Conservation (phyloP, 805 yeast species). For the Candida hispaniensis region DNA sequence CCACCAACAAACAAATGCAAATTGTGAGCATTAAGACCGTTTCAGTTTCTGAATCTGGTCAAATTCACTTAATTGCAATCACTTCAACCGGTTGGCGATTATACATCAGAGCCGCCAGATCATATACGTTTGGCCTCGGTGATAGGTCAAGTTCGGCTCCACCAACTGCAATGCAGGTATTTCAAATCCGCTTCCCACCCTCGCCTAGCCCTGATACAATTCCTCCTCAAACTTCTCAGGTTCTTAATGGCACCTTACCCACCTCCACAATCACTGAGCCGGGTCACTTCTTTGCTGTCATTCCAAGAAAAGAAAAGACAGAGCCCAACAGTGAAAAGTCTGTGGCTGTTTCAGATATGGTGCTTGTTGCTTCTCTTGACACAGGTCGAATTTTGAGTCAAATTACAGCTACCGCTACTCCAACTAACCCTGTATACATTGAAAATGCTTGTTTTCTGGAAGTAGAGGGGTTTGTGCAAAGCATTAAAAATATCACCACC, state of each 20-base stretch:
- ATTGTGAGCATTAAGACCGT: constrained; percentile 55
- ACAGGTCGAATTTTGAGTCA: constrained; percentile 66
- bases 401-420: constrained; percentile 28
- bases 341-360: constrained; percentile 29
- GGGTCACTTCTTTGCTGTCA: constrained; percentile 71
- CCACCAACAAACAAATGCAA: constrained; percentile 23
- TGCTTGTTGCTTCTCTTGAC: constrained; percentile 74
- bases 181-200: constrained; percentile 38
- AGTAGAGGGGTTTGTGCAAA: constrained; percentile 52
- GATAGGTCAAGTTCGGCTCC: constrained; percentile 19
- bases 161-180: constrained; percentile 31
- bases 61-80: constrained; percentile 63
- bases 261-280: constrained; percentile 63
- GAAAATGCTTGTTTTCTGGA: constrained; percentile 76
- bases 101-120: constrained; percentile 42
- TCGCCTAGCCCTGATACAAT: constrained; percentile 18
- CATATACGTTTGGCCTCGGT: constrained; percentile 19
- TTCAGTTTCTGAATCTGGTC: constrained; percentile 51
- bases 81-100: constrained; percentile 79
- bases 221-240: constrained; percentile 17
- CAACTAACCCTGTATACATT: constrained; percentile 35
- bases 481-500: constrained; percentile 60
- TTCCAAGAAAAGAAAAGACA: constrained; percentile 25
- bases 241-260: constrained; percentile 44
- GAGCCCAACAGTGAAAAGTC: constrained; percentile 22